Percentiles rank a stretch among this genome's conserved stretches.
These are phyloP conservation scores for Kuraishia borneana DNA, from an alignment of 805 yeast species.

Conservation along the genomic window DNA sequence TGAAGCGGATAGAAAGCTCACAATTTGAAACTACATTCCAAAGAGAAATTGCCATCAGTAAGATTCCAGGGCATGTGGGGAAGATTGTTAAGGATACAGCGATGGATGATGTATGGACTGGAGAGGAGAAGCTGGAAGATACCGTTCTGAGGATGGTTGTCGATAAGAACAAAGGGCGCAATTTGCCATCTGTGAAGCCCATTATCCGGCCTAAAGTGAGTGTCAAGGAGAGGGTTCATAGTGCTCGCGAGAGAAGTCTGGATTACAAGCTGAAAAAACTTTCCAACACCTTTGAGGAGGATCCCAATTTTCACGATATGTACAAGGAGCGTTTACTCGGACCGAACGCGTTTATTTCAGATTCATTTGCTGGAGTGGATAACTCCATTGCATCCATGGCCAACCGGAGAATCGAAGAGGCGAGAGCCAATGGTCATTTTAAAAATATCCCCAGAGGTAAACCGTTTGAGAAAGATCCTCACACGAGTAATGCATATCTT, in stretches of 20 bases:
- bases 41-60: constrained; percentile 25
- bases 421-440: constrained; percentile 62
- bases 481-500: constrained; percentile 38
- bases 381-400: constrained; percentile 59
- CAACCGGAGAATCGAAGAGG: constrained; percentile 65
- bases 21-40: constrained; percentile 28
- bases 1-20: constrained; percentile 17
- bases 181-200: neutral
- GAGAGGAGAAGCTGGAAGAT: constrained; percentile 36
- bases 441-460: constrained; percentile 53
- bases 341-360: constrained; percentile 34
- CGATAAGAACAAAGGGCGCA: constrained; percentile 34
- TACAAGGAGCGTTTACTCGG: constrained; percentile 57
- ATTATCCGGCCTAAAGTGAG: constrained; percentile 9
- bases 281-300: constrained; percentile 15
- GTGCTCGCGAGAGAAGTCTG: constrained; percentile 54
- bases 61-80: constrained; percentile 31
- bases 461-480: constrained; percentile 29
- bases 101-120: constrained; percentile 44
- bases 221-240: constrained; percentile 30
- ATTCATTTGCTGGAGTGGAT: constrained; percentile 29
- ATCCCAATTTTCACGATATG: constrained; percentile 42
- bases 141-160: constrained; percentile 41
- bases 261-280: constrained; percentile 47
- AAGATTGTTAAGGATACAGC: constrained; percentile 38